Percentiles rank a stretch among this genome's conserved stretches.
Conservation (phyloP, 2,329 filamentous ascomycete species). For the Tolypocladium inflatum region DNA sequence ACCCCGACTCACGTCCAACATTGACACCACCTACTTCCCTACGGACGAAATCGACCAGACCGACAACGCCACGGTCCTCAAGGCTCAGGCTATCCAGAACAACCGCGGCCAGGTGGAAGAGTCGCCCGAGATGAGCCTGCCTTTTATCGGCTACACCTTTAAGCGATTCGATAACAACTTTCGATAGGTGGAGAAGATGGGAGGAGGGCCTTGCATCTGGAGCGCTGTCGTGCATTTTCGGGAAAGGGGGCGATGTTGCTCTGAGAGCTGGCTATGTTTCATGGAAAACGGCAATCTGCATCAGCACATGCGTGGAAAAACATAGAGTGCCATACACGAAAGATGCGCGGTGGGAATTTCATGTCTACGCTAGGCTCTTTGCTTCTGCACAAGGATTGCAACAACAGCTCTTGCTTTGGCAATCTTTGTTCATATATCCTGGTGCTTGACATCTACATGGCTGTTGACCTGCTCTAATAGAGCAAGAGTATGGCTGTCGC, state of each 20-base stretch:
- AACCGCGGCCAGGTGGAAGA: slow-evolving; percentile 60
- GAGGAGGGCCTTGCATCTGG: neutral
- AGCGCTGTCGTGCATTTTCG: neutral
- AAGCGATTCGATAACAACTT: slow-evolving; percentile 83
- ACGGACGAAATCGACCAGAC: slow-evolving; percentile 98
- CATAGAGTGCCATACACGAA: neutral
- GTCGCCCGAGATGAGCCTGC: slow-evolving; percentile 88
- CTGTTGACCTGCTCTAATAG: neutral
- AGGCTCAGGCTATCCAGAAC: slow-evolving; percentile 69
- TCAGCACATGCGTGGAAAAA: neutral
- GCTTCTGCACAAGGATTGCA: neutral
- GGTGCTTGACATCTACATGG: neutral
- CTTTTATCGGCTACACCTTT: slow-evolving; percentile 62
- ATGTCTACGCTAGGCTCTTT: neutral
- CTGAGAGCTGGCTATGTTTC: neutral
- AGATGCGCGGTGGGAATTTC: neutral
- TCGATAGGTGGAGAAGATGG: slow-evolving; percentile 27
- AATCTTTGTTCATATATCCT: neutral
- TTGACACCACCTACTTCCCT: slow-evolving; percentile 97
- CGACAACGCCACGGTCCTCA: slow-evolving; percentile 79
- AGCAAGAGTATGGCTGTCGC: neutral
- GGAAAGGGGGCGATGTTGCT: neutral
- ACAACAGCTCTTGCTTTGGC: neutral
- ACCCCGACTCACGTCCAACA: slow-evolving; percentile 82
- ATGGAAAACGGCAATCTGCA: neutral